A percentile compares a stretch with the other conserved stretches of the same genome.
phyloP scores from a whole-genome alignment of 345 rosid genomes.

The Trapa bicornis region DNA sequence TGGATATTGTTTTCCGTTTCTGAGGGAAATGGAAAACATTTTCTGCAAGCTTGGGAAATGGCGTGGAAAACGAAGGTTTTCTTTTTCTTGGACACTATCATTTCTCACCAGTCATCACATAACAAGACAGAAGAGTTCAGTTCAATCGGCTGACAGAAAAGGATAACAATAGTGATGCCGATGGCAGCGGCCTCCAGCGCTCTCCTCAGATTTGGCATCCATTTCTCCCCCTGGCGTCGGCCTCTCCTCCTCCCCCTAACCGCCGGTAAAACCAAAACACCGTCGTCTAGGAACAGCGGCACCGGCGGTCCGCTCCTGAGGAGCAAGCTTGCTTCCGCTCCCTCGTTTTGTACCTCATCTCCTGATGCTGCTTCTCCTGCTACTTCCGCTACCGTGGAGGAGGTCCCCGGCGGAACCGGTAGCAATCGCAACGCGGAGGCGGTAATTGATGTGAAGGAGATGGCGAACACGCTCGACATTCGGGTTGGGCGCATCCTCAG shows the following conservation, averaged over 20 bases:
- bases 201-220: slow-evolving; percentile 8
- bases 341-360: slow-evolving; percentile 2
- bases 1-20: too few species aligned
- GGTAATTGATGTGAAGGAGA: slow-evolving; percentile 26
- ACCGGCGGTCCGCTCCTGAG: slow-evolving; percentile 1
- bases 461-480: slow-evolving; percentile 63
- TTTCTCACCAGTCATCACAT: too few species aligned
- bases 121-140: background rate
- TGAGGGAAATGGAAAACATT: too few species aligned
- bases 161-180: background rate
- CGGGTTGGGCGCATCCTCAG: slow-evolving; percentile 70
- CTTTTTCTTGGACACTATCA: too few species aligned
- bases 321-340: background rate
- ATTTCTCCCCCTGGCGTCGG: slow-evolving; percentile 2
- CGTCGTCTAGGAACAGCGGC: background rate
- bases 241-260: background rate
- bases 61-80: too few species aligned
- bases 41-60: too few species aligned
- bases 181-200: slow-evolving; percentile 10
- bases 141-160: background rate
- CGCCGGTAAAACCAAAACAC: background rate
- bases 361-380: background rate
- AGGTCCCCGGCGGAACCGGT: background rate
- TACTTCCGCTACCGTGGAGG: slow-evolving; percentile 2
- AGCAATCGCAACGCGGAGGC: slow-evolving; percentile 6